A percentile compares a stretch with the other conserved stretches of the same genome.
Evolutionary conservation across 2,329 filamentous ascomycete species (phyloP).

Genomic region (Exophiala sideris): DNA sequence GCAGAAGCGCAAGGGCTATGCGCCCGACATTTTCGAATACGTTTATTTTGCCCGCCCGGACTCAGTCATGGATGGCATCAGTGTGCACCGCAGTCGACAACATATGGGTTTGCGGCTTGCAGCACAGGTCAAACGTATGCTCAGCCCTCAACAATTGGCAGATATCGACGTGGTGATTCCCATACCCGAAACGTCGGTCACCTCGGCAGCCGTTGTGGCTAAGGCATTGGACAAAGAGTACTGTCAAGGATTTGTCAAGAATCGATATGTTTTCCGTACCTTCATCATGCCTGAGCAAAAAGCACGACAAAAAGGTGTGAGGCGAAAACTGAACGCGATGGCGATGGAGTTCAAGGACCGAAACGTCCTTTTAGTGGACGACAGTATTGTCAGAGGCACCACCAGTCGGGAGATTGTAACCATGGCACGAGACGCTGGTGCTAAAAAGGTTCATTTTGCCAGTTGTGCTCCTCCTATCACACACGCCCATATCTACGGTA

Average conservation of each 20-base stretch:
- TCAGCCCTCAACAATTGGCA: conserved; percentile 66
- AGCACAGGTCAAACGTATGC: conserved; percentile 62
- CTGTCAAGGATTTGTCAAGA: conserved; percentile 81
- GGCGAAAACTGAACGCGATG: conserved; percentile 85
- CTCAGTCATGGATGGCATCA: conserved; percentile 80
- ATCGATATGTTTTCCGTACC: conserved; percentile 82
- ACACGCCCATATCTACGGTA: conserved; percentile 83
- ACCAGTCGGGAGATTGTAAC: conserved; percentile 74
- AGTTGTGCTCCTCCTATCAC: conserved; percentile 79
- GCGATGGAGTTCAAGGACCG: conserved; percentile 77
- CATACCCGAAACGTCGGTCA: conserved; percentile 79
- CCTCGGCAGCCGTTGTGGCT: conserved; percentile 73
- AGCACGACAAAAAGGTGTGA: conserved; percentile 77
- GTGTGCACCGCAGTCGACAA: conserved; percentile 76
- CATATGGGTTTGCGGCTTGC: conserved; percentile 84
- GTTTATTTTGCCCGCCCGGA: conserved; percentile 86
- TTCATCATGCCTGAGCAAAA: conserved; percentile 85
- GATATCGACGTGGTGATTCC: conserved; percentile 80
- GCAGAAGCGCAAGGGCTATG: conserved; percentile 63
- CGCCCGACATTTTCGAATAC: conserved; percentile 82
- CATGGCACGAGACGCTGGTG: conserved; percentile 82
- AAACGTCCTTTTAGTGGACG: conserved; percentile 80
- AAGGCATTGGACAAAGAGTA: conserved; percentile 72
- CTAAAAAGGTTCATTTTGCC: conserved; percentile 76
- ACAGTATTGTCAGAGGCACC: conserved; percentile 83